Conservation (phyloP, 208 protist species). For the Trypanosoma boissoni region DNA sequence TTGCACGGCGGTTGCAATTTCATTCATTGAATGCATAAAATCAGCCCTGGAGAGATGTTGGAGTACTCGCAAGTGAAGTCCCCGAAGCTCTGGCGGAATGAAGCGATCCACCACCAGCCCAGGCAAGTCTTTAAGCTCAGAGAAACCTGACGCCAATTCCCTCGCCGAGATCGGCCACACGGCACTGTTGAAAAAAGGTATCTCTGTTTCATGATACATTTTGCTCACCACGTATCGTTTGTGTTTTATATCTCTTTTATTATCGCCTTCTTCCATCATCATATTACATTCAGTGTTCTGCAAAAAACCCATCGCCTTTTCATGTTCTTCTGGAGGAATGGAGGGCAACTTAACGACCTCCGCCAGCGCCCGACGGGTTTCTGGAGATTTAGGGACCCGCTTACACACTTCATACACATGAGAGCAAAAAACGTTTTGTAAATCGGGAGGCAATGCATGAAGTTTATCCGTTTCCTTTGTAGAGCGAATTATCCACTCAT, state of each 20-base stretch:
- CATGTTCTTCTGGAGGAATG: not conserved
- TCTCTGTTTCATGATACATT: constrained; percentile 2
- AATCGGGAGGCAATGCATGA: not conserved
- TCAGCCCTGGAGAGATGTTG: constrained; percentile 2
- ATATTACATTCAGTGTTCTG: not conserved
- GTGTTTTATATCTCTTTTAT: not conserved
- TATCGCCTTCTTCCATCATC: not conserved
- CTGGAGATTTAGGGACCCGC: not conserved
- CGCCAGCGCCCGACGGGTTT: not conserved
- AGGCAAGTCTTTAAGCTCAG: not conserved
- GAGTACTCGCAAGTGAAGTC: constrained; percentile 1
- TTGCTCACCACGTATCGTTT: not conserved
- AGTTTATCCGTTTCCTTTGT: not conserved
- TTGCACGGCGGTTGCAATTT: not conserved
- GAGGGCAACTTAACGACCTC: not conserved
- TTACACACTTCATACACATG: not conserved
- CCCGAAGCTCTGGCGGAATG: not conserved
- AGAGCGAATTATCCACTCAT: not conserved
- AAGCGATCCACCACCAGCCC: constrained; percentile 4
- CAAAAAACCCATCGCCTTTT: not conserved
- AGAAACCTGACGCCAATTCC: not conserved
- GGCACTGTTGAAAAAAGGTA: not conserved
- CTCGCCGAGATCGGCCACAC: not conserved
- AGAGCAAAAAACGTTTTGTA: not conserved
- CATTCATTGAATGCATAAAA: not conserved